Evolutionary conservation across 192 early-diverging fungal species (phyloP).

Genomic region (Lobosporangium transversale): DNA sequence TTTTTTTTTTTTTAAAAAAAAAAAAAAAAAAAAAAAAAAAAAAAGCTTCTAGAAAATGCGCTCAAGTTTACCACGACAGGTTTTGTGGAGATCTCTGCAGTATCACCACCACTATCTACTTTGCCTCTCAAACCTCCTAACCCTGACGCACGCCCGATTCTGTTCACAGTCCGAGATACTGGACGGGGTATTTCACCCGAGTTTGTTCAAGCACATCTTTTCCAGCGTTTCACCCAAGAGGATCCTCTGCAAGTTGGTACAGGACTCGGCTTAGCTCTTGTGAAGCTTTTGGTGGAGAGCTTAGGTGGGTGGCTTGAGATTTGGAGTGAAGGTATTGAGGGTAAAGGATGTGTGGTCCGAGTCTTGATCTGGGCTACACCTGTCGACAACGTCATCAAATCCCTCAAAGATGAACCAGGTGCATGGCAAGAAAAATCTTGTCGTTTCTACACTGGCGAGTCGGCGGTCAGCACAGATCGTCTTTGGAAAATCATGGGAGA

Average conservation of each 20-base stretch:
- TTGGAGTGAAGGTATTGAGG: slow-evolving; percentile 48
- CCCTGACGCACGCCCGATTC: slow-evolving; percentile 28
- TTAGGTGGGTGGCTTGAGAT: slow-evolving; percentile 60
- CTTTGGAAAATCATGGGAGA: slow-evolving; percentile 25
- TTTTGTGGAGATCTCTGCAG: slow-evolving; percentile 56
- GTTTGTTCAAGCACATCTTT: slow-evolving; percentile 53
- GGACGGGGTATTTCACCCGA: slow-evolving; percentile 57
- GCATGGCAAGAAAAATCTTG: slow-evolving; percentile 18
- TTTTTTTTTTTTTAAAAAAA: slow-evolving; percentile 6
- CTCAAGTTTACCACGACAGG: slow-evolving; percentile 64
- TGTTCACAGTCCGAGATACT: slow-evolving; percentile 62
- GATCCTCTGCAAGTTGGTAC: slow-evolving; percentile 60
- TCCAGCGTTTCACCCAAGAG: slow-evolving; percentile 62
- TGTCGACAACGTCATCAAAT: neutral
- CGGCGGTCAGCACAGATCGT: slow-evolving; percentile 8
- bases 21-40: neutral
- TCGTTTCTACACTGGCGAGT: slow-evolving; percentile 19
- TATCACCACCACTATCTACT: slow-evolving; percentile 15
- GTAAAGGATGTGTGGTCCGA: slow-evolving; percentile 43
- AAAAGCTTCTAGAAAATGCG: slow-evolving; percentile 50
- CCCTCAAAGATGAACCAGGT: slow-evolving; percentile 11
- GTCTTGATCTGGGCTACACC: slow-evolving; percentile 42
- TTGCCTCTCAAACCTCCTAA: slow-evolving; percentile 27
- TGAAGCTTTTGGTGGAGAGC: slow-evolving; percentile 53
- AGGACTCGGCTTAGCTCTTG: slow-evolving; percentile 58